Percentiles rank a stretch among this genome's conserved stretches.
Evolutionary conservation across 2,329 filamentous ascomycete species (phyloP).

Genomic region (Fusarium sp.): DNA sequence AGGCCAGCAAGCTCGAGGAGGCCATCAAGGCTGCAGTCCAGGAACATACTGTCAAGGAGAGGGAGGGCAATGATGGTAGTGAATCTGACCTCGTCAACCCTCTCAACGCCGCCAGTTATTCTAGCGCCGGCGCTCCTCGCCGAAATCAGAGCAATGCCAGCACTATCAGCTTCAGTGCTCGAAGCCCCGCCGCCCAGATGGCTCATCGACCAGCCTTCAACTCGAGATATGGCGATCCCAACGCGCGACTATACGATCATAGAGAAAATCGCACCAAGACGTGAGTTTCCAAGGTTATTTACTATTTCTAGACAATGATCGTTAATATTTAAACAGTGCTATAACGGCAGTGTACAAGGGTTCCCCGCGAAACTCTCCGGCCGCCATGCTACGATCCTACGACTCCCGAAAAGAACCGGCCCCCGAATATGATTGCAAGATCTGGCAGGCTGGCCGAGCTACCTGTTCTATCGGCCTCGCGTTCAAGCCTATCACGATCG

Average conservation of each 20-base stretch:
- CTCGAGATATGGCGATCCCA: conserved; percentile 76
- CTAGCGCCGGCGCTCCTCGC: conserved; percentile 56
- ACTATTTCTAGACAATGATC: not conserved
- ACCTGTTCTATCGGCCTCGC: conserved; percentile 89
- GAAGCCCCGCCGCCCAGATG: conserved; percentile 65
- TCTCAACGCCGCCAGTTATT: conserved; percentile 52
- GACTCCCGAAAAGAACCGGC: conserved; percentile 91
- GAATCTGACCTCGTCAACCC: conserved; percentile 52
- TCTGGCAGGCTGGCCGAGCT: conserved; percentile 97
- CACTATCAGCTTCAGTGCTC: conserved; percentile 79
- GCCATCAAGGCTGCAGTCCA: conserved; percentile 88
- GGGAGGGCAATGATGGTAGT: conserved; percentile 80
- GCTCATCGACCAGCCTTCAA: conserved; percentile 59
- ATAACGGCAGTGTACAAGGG: conserved; percentile 92
- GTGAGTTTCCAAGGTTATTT: conserved; percentile 59
- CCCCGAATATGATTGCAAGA: conserved; percentile 90
- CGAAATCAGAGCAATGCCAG: conserved; percentile 81
- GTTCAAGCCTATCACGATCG: conserved; percentile 94
- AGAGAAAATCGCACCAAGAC: conserved; percentile 88
- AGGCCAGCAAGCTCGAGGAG: conserved; percentile 93
- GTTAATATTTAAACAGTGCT: conserved; percentile 63
- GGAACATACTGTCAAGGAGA: conserved; percentile 80
- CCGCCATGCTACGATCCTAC: conserved; percentile 87
- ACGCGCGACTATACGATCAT: conserved; percentile 86
- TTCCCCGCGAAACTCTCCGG: conserved; percentile 70